Evolutionary conservation across 2,329 filamentous ascomycete genomes (phyloP).

Genomic region (Colletotrichum orbiculare): DNA sequence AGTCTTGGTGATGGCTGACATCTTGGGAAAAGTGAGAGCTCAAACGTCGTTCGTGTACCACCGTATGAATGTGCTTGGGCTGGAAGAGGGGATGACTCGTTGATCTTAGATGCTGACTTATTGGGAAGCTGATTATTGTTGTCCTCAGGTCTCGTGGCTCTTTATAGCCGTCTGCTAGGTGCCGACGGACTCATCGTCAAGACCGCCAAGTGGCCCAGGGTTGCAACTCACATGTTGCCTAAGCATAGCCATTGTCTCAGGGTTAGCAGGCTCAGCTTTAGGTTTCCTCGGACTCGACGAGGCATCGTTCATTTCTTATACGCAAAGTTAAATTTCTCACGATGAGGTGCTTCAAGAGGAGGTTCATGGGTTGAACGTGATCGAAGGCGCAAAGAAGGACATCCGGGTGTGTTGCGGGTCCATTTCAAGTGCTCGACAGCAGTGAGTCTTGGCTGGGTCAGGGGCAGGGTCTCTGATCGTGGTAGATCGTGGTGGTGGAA

Average conservation of each 20-base stretch:
- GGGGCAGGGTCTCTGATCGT: constrained; percentile 17
- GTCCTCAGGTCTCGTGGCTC: neutral
- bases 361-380: neutral
- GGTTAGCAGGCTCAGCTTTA: constrained; percentile 4
- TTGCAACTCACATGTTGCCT: constrained; percentile 16
- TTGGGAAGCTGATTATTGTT: no score
- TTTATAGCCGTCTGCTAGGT: constrained; percentile 10
- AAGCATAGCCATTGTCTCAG: constrained; percentile 6
- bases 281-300: constrained; percentile 18
- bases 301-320: constrained; percentile 13
- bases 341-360: neutral
- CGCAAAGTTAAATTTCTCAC: constrained; percentile 12
- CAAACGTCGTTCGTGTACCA: neutral
- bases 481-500: constrained; percentile 10
- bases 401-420: neutral
- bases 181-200: neutral
- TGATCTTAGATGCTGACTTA: no score
- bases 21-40: neutral
- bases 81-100: no score
- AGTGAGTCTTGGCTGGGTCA: constrained; percentile 21
- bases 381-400: neutral
- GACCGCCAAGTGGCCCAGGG: neutral
- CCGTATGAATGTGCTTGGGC: neutral
- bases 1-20: constrained; percentile 23
- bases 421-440: neutral